Evolutionary conservation across 2,329 filamentous ascomycete species (phyloP).

Genomic region (Endocalyx cinctus): DNA sequence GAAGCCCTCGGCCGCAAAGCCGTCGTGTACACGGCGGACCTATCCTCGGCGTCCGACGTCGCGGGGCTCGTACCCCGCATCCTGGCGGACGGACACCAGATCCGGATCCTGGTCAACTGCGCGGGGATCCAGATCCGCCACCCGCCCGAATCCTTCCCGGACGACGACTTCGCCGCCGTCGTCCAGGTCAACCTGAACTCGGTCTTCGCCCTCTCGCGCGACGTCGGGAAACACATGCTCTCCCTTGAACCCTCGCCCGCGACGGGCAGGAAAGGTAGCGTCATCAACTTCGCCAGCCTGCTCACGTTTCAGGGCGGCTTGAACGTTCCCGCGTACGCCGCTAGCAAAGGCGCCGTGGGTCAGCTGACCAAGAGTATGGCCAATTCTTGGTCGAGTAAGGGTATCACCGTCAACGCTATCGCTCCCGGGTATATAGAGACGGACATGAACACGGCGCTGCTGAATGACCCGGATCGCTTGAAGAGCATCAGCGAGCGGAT

Average conservation of each 20-base stretch:
- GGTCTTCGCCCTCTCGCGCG: slow-evolving; percentile 74
- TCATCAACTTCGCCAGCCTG: slow-evolving; percentile 82
- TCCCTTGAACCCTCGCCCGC: slow-evolving; percentile 40
- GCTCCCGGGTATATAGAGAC: slow-evolving; percentile 87
- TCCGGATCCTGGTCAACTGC: slow-evolving; percentile 80
- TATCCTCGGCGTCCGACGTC: slow-evolving; percentile 57
- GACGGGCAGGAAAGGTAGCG: slow-evolving; percentile 58
- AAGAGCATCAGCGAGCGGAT: slow-evolving; percentile 75
- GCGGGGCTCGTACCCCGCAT: slow-evolving; percentile 55
- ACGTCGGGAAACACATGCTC: slow-evolving; percentile 77
- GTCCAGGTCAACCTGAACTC: slow-evolving; percentile 82
- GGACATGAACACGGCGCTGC: slow-evolving; percentile 87
- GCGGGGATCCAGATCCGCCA: slow-evolving; percentile 81
- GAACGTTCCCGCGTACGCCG: slow-evolving; percentile 83
- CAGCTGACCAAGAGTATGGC: slow-evolving; percentile 81
- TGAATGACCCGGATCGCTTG: slow-evolving; percentile 65
- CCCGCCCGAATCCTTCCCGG: slow-evolving; percentile 69
- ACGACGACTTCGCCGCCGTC: slow-evolving; percentile 73
- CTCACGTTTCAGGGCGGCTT: slow-evolving; percentile 83
- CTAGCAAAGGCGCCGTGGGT: slow-evolving; percentile 77
- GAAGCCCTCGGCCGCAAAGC: slow-evolving; percentile 62
- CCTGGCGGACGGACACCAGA: slow-evolving; percentile 57
- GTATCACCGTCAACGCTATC: slow-evolving; percentile 82
- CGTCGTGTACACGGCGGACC: slow-evolving; percentile 65
- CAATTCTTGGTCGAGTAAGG: slow-evolving; percentile 80